phyloP scores from a whole-genome alignment of 2,329 filamentous ascomycete species.

The Colletotrichum tropicale region DNA sequence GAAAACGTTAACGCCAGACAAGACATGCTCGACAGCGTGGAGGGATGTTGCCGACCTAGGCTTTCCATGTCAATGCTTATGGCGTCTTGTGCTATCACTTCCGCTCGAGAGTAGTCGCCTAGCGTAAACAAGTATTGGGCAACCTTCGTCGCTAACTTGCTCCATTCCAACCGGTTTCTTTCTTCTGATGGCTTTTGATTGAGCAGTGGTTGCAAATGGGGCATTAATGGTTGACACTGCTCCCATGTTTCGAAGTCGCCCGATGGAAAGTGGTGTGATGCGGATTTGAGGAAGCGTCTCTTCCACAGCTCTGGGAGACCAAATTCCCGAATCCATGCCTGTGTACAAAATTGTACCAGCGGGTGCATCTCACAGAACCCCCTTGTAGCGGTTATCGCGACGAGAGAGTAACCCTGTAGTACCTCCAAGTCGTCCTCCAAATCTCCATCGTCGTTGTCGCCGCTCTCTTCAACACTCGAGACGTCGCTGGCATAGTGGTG shows the following conservation, averaged over 20 bases:
- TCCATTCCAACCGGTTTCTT: neutral
- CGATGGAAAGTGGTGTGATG: neutral
- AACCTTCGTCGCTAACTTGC: slow-evolving; percentile 6
- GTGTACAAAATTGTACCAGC: slow-evolving; percentile 36
- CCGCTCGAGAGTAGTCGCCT: neutral
- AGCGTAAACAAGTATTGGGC: neutral
- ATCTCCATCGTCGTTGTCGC: neutral
- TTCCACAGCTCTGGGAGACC: slow-evolving; percentile 1
- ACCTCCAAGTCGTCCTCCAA: slow-evolving; percentile 28
- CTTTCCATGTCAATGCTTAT: neutral
- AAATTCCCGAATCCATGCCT: slow-evolving; percentile 21
- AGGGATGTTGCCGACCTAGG: neutral
- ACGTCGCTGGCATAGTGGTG: neutral
- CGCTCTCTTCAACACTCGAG: neutral
- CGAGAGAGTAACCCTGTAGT: slow-evolving; percentile 40
- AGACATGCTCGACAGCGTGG: accelerated
- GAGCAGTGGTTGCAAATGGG: neutral
- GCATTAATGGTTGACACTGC: neutral
- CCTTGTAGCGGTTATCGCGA: slow-evolving; percentile 23
- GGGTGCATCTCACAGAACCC: slow-evolving; percentile 44
- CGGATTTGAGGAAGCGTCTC: slow-evolving; percentile 5
- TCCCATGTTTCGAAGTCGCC: neutral
- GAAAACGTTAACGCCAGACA: accelerated
- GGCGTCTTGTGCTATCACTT: neutral
- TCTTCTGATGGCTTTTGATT: neutral